These are phyloP conservation scores for Aspergillus cristatus DNA, from an alignment of 495 filamentous ascomycete species.

Conservation along the genomic window DNA sequence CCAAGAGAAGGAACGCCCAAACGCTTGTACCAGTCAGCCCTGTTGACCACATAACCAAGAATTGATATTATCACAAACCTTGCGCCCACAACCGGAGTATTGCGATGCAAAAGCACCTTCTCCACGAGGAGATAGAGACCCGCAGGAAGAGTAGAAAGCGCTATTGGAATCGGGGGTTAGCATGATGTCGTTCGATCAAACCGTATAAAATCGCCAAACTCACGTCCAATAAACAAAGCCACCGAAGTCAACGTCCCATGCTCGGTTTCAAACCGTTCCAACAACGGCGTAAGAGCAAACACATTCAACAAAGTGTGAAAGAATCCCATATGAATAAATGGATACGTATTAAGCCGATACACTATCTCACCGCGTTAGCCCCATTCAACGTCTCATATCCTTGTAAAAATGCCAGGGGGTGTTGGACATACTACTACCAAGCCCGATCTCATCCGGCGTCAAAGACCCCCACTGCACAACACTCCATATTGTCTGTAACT, in stretches of 20 bases:
- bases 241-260: constrained; percentile 81
- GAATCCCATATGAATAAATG: constrained; percentile 73
- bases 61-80: constrained; percentile 43
- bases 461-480: constrained; percentile 67
- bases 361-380: constrained; percentile 42
- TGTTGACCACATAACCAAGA: too few species aligned
- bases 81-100: constrained; percentile 67
- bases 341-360: constrained; percentile 88
- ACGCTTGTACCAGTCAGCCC: constrained; percentile 41
- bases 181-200: neutral
- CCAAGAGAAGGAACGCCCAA: constrained; percentile 84
- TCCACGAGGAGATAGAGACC: constrained; percentile 64
- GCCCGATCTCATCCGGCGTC: constrained; percentile 61
- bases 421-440: constrained; percentile 62
- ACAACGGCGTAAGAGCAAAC: constrained; percentile 66
- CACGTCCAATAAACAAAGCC: constrained; percentile 81
- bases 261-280: constrained; percentile 91
- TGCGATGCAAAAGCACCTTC: constrained; percentile 51
- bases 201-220: constrained; percentile 33
- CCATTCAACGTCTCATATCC: neutral
- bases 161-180: constrained; percentile 32
- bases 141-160: constrained; percentile 71
- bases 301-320: constrained; percentile 74
- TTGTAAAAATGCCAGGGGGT: neutral
- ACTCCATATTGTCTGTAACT: constrained; percentile 57